Evolutionary conservation across 176 grass and related monocot species (phyloP).

Genomic region (Paspalum notatum): DNA sequence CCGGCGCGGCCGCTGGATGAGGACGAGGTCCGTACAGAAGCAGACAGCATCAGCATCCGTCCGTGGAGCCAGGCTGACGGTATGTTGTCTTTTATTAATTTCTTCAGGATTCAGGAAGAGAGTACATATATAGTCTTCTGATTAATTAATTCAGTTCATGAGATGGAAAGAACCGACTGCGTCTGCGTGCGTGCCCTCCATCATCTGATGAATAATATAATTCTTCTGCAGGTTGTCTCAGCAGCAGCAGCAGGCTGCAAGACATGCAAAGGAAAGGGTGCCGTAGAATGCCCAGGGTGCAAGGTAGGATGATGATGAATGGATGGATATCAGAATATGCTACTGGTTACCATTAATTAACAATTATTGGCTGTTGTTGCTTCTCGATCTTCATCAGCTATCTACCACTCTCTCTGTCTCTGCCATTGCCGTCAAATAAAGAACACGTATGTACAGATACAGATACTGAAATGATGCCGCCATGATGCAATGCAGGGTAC

Average conservation of each 20-base stretch:
- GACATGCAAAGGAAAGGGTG: conserved; percentile 82
- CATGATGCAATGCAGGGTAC: conserved; percentile 57
- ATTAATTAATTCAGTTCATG: no score
- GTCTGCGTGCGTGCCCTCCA: no score
- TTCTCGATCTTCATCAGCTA: neutral
- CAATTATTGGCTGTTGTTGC: no score
- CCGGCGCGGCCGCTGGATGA: neutral
- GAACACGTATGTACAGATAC: neutral
- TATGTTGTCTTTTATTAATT: neutral
- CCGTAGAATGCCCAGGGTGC: conserved; percentile 82
- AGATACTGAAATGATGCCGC: neutral
- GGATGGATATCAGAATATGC: no score
- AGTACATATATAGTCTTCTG: no score
- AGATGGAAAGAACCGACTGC: no score
- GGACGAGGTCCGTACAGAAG: neutral
- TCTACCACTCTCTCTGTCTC: neutral
- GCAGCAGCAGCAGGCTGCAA: conserved; percentile 50
- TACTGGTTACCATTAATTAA: neutral
- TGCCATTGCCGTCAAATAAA: neutral
- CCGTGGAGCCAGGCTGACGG: neutral
- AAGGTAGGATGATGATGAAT: conserved; percentile 57
- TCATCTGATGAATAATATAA: no score
- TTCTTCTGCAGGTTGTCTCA: conserved; percentile 39
- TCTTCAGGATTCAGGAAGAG: no score
- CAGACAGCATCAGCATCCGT: no score